Conservation (phyloP, 2,329 filamentous ascomycete genomes). For the Sarocladiaceae sp. region DNA sequence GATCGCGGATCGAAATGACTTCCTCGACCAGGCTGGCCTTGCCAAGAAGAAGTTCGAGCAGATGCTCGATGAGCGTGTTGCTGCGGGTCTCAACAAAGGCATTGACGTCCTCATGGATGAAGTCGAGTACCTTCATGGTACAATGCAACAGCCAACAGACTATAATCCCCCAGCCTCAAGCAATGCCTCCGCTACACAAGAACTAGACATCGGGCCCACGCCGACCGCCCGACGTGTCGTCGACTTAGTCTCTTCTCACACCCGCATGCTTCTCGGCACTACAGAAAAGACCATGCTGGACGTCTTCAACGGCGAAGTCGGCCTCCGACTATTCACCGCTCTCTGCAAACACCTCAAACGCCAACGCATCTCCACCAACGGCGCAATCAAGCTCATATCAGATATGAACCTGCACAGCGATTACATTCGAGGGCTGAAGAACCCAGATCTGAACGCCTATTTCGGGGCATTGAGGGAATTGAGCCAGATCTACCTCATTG, state of each 20-base stretch:
- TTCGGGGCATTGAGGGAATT: conserved; percentile 90
- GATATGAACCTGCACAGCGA: conserved; percentile 94
- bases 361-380: conserved; percentile 84
- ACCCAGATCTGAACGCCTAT: conserved; percentile 80
- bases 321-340: conserved; percentile 83
- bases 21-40: conserved; percentile 83
- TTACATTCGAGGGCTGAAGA: conserved; percentile 77
- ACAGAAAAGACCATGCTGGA: conserved; percentile 98
- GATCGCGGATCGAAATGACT: conserved; percentile 89
- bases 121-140: conserved; percentile 91
- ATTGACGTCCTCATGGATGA: conserved; percentile 99
- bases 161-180: conserved; percentile 65
- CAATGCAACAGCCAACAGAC: conserved; percentile 79
- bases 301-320: conserved; percentile 97
- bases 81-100: conserved; percentile 91
- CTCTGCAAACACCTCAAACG: conserved; percentile 97
- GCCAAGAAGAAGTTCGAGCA: conserved; percentile 99
- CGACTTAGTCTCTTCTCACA: conserved; percentile 82
- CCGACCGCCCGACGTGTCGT: conserved; percentile 76
- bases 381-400: conserved; percentile 87
- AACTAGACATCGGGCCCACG: conserved; percentile 61
- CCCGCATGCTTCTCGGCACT: conserved; percentile 86
- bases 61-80: conserved; percentile 95
- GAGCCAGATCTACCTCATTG: conserved; percentile 92
- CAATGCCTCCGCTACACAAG: conserved; percentile 22